These are phyloP conservation scores for Kwoniella mangroviensis DNA, from an alignment of 768 basidiomycete genomes.

Conservation along the genomic window DNA sequence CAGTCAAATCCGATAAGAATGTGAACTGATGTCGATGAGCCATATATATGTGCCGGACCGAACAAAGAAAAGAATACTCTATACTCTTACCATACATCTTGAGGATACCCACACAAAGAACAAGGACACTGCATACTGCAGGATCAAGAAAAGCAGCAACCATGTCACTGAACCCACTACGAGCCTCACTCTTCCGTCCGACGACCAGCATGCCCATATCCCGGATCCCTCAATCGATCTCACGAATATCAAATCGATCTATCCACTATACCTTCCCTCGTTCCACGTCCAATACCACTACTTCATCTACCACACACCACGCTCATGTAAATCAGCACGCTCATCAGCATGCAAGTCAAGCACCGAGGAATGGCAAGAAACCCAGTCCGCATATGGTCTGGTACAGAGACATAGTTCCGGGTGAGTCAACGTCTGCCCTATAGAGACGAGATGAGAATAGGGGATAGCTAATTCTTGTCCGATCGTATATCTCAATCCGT, in stretches of 20 bases:
- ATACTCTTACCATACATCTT: background rate
- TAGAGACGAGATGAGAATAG: background rate
- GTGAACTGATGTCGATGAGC: background rate
- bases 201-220: background rate
- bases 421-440: constrained; percentile 25
- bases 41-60: background rate
- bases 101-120: background rate
- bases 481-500: background rate
- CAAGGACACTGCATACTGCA: background rate
- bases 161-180: constrained; percentile 5
- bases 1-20: background rate
- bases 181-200: background rate
- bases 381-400: constrained; percentile 51
- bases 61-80: background rate
- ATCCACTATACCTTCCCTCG: background rate
- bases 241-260: background rate
- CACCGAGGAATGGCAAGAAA: constrained; percentile 24
- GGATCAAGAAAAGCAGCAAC: background rate
- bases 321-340: constrained; percentile 3
- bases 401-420: constrained; percentile 57
- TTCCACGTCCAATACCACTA: background rate
- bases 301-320: background rate
- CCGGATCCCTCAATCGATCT: too few relatives aligned
- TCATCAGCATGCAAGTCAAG: constrained; percentile 4
- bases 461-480: background rate